Percentiles rank a stretch among this genome's conserved stretches.
These are phyloP conservation scores for Backusella psychrophila DNA, from an alignment of 192 early-diverging fungal species.

Conservation along the genomic window DNA sequence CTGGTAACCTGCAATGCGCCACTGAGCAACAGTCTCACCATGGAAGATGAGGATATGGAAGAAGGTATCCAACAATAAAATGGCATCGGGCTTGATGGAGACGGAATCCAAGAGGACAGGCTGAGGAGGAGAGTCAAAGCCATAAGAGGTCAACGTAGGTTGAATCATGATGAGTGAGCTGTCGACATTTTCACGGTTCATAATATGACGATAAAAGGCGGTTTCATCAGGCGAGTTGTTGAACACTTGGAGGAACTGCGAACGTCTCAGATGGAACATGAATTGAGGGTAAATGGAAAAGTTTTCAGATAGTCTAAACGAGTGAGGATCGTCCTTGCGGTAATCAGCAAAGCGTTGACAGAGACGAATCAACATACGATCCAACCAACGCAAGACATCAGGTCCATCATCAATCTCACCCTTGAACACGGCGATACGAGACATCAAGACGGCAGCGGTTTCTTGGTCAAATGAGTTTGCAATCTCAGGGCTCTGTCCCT, in stretches of 20 bases:
- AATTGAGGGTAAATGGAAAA: conserved; percentile 99
- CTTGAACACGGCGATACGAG: conserved; percentile 95
- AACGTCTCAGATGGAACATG: conserved; percentile 97
- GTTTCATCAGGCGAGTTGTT: conserved; percentile 99
- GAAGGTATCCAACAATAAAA: conserved; percentile 94
- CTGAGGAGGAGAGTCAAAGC: conserved; percentile 79
- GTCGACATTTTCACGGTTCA: conserved; percentile 94
- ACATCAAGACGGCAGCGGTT: conserved; percentile 95
- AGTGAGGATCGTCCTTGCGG: conserved; percentile 90
- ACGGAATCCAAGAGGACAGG: conserved; percentile 96
- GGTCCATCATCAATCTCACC: conserved; percentile 97
- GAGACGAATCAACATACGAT: conserved; percentile 97
- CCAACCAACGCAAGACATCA: conserved; percentile 96
- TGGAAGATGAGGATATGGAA: conserved; percentile 99
- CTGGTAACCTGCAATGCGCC: conserved; percentile 95
- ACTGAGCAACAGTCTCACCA: conserved; percentile 93
- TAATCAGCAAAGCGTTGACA: conserved; percentile 99
- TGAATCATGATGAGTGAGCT: conserved; percentile 99
- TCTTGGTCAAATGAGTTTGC: conserved; percentile 96
- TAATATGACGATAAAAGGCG: conserved; percentile 87
- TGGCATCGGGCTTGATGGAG: conserved; percentile 92
- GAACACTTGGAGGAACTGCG: conserved; percentile 98
- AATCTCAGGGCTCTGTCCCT: conserved; percentile 83
- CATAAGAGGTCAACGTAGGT: conserved; percentile 93
- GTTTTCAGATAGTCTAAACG: conserved; percentile 86